A percentile compares a stretch with the other conserved stretches of the same genome.
Evolutionary conservation across 345 rosid species (phyloP).

Genomic region (Citrus cavaleriei): DNA sequence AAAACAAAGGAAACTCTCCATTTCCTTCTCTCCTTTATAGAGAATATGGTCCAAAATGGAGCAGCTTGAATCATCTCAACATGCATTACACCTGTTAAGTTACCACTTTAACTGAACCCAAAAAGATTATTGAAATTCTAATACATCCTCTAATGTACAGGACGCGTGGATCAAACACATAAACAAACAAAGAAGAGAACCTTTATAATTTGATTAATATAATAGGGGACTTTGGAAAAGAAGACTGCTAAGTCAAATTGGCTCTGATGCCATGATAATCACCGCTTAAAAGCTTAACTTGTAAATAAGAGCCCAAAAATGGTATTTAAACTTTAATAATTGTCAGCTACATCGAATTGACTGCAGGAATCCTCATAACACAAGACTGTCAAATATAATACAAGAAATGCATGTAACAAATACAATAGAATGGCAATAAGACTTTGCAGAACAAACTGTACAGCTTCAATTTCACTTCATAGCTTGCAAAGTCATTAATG

Average conservation of each 20-base stretch:
- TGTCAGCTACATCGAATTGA: background rate
- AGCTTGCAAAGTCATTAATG: background rate
- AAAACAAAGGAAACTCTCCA: background rate
- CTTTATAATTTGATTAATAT: background rate
- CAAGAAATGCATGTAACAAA: background rate
- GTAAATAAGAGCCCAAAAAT: background rate
- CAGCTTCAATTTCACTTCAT: background rate
- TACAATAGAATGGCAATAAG: background rate
- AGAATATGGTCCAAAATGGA: background rate
- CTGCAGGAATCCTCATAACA: background rate
- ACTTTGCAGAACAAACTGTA: background rate
- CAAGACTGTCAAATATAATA: background rate
- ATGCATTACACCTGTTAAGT: background rate
- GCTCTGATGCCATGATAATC: background rate
- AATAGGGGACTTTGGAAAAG: background rate
- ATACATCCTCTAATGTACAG: background rate
- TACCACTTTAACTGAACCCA: background rate
- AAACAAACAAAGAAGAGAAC: background rate
- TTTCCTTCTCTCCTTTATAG: background rate
- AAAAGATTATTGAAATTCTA: background rate
- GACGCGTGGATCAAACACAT: background rate
- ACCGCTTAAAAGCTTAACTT: background rate
- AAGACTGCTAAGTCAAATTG: background rate
- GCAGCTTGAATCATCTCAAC: background rate
- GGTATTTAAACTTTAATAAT: background rate